Evolutionary conservation across 2,329 filamentous ascomycete species (phyloP).

Genomic region (Neonectria punicea): DNA sequence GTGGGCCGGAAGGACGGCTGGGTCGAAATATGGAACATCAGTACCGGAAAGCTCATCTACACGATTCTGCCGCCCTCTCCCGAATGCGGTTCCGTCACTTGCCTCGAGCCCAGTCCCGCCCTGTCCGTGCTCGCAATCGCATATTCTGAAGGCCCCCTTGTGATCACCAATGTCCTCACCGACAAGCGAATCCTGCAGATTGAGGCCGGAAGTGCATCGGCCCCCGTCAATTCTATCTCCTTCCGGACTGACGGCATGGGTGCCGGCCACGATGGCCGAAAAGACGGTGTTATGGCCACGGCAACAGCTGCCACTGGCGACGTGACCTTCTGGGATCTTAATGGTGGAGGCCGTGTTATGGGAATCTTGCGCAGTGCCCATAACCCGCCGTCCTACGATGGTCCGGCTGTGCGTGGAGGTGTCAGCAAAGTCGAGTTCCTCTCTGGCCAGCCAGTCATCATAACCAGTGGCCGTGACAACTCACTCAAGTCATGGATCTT

Average conservation of each 20-base stretch:
- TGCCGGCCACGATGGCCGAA: constrained; percentile 85
- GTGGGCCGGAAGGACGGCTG: constrained; percentile 87
- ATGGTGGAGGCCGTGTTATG: constrained; percentile 85
- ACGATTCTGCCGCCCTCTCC: constrained; percentile 82
- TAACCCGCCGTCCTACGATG: constrained; percentile 72
- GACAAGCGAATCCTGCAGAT: constrained; percentile 79
- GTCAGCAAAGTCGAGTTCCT: constrained; percentile 92
- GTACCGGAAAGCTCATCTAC: constrained; percentile 89
- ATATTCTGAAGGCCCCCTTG: constrained; percentile 80
- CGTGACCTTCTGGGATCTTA: constrained; percentile 96
- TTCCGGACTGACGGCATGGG: constrained; percentile 92
- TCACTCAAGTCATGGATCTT: constrained; percentile 97
- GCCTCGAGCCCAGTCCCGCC: constrained; percentile 84
- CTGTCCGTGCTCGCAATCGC: constrained; percentile 89
- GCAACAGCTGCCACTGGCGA: constrained; percentile 83
- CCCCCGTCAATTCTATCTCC: constrained; percentile 81
- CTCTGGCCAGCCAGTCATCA: constrained; percentile 85
- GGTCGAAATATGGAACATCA: constrained; percentile 98
- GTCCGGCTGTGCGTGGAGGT: constrained; percentile 73
- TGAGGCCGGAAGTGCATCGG: constrained; percentile 71
- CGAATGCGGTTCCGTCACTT: constrained; percentile 83
- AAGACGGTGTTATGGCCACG: constrained; percentile 94
- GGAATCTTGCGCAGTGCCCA: constrained; percentile 90
- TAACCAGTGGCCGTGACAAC: constrained; percentile 93
- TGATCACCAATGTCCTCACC: constrained; percentile 82